Evolutionary conservation across 306 rosid species (phyloP).

Genomic region (Crotalaria pallida): DNA sequence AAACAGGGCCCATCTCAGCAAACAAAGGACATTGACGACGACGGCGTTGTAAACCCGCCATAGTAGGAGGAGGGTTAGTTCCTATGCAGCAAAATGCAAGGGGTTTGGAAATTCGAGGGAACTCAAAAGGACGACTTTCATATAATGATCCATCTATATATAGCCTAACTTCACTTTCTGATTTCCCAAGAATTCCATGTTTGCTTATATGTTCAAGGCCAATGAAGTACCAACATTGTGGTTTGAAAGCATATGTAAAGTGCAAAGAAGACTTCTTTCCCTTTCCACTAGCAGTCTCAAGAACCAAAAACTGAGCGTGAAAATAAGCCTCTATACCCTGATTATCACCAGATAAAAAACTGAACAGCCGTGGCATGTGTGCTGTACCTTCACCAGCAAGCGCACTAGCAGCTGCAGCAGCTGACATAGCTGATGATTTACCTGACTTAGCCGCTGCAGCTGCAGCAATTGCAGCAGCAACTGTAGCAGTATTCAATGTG

Average conservation of each 20-base stretch:
- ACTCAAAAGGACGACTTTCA: constrained; percentile 94
- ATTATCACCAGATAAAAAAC: constrained; percentile 93
- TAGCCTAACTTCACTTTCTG: constrained; percentile 89
- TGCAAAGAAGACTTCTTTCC: constrained; percentile 95
- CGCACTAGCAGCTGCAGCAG: constrained; percentile 99
- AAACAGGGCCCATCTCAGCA: constrained; percentile 99
- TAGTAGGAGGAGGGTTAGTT: constrained; percentile 98
- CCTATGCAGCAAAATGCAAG: constrained; percentile 99
- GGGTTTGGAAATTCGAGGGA: constrained; percentile 93
- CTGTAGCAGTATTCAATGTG: constrained; percentile 94
- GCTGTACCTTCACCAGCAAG: constrained; percentile 99
- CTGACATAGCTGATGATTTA: constrained; percentile 98
- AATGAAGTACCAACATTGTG: constrained; percentile 97
- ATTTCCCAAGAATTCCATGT: constrained; percentile 91
- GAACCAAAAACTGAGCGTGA: constrained; percentile 98
- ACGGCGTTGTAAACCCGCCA: constrained; percentile 99
- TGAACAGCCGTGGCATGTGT: constrained; percentile 95
- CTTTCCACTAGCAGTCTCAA: constrained; percentile 90
- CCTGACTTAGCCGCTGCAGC: constrained; percentile 98
- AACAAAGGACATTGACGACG: constrained; percentile 98
- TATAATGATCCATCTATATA: constrained; percentile 86
- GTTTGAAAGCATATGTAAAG: constrained; percentile 96
- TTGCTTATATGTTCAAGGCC: constrained; percentile 92
- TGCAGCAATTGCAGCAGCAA: constrained; percentile 99
- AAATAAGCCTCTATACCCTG: constrained; percentile 99